These are phyloP conservation scores for Geotrichum restrictum DNA, from an alignment of 1,139 yeast genomes.

Conservation along the genomic window DNA sequence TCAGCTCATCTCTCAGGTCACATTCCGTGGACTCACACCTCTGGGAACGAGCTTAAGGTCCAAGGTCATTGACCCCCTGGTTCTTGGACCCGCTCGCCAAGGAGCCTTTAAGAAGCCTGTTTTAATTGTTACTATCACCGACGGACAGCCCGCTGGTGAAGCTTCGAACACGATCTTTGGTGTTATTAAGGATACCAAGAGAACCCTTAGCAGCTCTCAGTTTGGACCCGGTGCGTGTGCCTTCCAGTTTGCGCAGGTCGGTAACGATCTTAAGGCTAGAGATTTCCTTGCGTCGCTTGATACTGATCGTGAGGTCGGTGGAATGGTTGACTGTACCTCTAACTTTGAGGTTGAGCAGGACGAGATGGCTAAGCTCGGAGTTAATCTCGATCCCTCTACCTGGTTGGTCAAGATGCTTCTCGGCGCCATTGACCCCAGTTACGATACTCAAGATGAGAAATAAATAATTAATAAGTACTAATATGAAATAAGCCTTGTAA, in stretches of 20 bases:
- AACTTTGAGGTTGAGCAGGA: slow-evolving; percentile 39
- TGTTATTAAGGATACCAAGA: slow-evolving; percentile 34
- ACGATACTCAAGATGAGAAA: slow-evolving; percentile 35
- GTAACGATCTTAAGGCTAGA: slow-evolving; percentile 37
- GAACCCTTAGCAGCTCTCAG: slow-evolving; percentile 26
- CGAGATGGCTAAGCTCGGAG: slow-evolving; percentile 37
- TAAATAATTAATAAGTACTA: too few relatives aligned
- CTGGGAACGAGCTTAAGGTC: slow-evolving; percentile 33
- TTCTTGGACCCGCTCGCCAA: slow-evolving; percentile 32
- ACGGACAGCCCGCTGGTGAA: slow-evolving; percentile 40
- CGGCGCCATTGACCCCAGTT: slow-evolving; percentile 36
- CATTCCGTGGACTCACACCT: slow-evolving; percentile 37
- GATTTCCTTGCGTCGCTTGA: slow-evolving; percentile 35
- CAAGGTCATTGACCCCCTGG: slow-evolving; percentile 36
- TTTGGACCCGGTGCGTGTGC: slow-evolving; percentile 37
- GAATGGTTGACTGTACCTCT: slow-evolving; percentile 36
- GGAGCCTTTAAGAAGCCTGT: slow-evolving; percentile 35
- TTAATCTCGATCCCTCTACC: slow-evolving; percentile 34
- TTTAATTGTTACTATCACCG: slow-evolving; percentile 35
- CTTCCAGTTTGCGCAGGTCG: slow-evolving; percentile 40
- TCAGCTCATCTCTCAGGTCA: slow-evolving; percentile 30
- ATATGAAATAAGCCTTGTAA: too few relatives aligned
- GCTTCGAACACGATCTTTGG: slow-evolving; percentile 29
- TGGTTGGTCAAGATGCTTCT: slow-evolving; percentile 37
- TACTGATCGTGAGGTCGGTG: slow-evolving; percentile 35